Evolutionary conservation across 1,139 yeast genomes (phyloP).

Genomic region (Blastobotrys malaysiensis): DNA sequence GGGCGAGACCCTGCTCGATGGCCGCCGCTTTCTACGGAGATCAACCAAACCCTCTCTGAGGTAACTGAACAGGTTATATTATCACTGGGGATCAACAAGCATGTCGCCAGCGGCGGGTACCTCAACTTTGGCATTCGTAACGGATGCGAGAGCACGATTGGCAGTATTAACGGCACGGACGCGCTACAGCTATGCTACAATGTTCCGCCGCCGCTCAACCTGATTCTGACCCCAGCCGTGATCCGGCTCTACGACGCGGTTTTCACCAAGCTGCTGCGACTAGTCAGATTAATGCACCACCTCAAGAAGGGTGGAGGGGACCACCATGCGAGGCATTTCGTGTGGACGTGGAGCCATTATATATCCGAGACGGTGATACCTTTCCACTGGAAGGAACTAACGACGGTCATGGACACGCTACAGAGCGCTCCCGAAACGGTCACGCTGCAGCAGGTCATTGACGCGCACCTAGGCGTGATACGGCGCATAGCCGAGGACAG

Average conservation of each 20-base stretch:
- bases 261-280: slow-evolving; percentile 16
- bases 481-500: slow-evolving; percentile 4
- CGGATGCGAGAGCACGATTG: background rate
- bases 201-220: slow-evolving; percentile 20
- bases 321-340: slow-evolving; percentile 13
- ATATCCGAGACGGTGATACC: slow-evolving; percentile 3
- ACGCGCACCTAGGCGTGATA: background rate
- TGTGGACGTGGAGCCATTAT: slow-evolving; percentile 8
- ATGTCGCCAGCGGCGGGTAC: slow-evolving; percentile 9
- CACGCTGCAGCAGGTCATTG: background rate
- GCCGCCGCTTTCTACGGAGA: slow-evolving; percentile 19
- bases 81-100: slow-evolving; percentile 4
- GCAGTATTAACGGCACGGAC: slow-evolving; percentile 13
- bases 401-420: background rate
- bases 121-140: slow-evolving; percentile 18
- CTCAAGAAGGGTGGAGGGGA: slow-evolving; percentile 8
- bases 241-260: slow-evolving; percentile 11
- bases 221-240: slow-evolving; percentile 14
- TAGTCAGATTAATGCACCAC: slow-evolving; percentile 13
- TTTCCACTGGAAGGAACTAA: slow-evolving; percentile 4
- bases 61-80: slow-evolving; percentile 14
- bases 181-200: slow-evolving; percentile 16
- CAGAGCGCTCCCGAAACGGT: background rate
- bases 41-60: slow-evolving; percentile 16
- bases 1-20: slow-evolving; percentile 13